phyloP scores from a whole-genome alignment of 371 early-diverging fungal genomes.

The Entomophthora muscae region DNA sequence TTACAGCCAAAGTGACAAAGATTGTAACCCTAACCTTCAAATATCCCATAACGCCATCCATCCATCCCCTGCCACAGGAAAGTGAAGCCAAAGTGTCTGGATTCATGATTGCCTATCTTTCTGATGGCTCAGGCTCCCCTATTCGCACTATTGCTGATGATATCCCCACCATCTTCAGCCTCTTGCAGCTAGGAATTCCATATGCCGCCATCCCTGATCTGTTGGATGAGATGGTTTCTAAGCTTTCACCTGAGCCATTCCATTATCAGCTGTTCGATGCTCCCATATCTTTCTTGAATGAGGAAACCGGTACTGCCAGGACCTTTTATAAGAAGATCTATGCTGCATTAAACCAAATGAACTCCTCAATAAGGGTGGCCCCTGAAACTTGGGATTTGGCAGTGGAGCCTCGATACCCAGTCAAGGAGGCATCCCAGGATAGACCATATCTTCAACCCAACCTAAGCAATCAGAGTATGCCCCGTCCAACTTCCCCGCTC shows the following conservation, averaged over 20 bases:
- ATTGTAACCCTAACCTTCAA: not conserved
- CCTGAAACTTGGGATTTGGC: not conserved
- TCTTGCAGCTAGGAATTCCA: not conserved
- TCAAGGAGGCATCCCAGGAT: too few relatives aligned
- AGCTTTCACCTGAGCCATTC: not conserved
- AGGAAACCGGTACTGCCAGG: too few relatives aligned
- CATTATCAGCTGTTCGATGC: not conserved
- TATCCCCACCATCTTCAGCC: not conserved
- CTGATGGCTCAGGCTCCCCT: not conserved
- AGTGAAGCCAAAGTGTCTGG: not conserved
- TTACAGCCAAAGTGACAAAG: not conserved
- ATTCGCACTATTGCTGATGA: not conserved
- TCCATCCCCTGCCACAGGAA: not conserved
- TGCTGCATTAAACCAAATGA: not conserved
- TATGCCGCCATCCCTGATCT: not conserved
- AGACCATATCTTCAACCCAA: too few relatives aligned
- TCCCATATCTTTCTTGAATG: too few relatives aligned
- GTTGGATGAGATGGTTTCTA: not conserved
- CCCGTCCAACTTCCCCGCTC: too few relatives aligned
- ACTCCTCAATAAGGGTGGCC: not conserved
- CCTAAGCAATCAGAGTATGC: too few relatives aligned
- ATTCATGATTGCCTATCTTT: not conserved
- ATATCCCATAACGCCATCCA: not conserved
- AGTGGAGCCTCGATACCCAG: not conserved
- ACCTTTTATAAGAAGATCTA: not conserved